These are phyloP conservation scores for Priceomyces castillae DNA, from an alignment of 805 yeast genomes.

Conservation along the genomic window DNA sequence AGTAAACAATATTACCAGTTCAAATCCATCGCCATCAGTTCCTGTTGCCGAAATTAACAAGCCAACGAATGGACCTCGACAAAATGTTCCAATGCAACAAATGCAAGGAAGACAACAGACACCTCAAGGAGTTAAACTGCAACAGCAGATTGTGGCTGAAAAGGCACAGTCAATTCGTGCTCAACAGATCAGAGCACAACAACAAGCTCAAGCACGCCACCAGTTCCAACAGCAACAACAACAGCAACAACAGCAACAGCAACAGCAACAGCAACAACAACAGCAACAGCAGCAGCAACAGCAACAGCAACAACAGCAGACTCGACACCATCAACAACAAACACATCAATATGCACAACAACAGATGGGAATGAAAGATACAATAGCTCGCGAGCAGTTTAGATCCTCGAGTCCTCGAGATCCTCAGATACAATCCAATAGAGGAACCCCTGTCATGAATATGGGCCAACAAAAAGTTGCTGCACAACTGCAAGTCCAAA, in stretches of 20 bases:
- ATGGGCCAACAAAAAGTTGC: constrained; percentile 10
- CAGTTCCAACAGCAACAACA: constrained; percentile 19
- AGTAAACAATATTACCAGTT: constrained; percentile 4
- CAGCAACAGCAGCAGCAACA: constrained; percentile 4
- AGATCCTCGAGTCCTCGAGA: constrained; percentile 11
- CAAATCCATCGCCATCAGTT: constrained; percentile 2
- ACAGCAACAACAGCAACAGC: constrained; percentile 15
- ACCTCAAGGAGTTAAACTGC: constrained; percentile 10
- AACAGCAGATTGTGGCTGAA: constrained; percentile 14
- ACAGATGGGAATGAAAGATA: constrained; percentile 19
- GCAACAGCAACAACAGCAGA: constrained; percentile 12
- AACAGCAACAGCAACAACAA: constrained; percentile 12
- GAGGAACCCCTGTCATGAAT: constrained; percentile 18
- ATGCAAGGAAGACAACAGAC: constrained; percentile 11
- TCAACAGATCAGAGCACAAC: constrained; percentile 12
- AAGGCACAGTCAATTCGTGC: constrained; percentile 5
- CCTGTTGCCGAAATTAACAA: constrained; percentile 3
- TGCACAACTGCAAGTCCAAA: constrained; percentile 6
- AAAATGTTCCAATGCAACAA: constrained; percentile 14
- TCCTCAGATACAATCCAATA: constrained; percentile 13
- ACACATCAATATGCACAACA: constrained; percentile 14
- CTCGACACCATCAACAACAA: constrained; percentile 7
- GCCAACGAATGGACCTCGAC: constrained; percentile 10
- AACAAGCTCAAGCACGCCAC: constrained; percentile 7
- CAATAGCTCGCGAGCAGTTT: constrained; percentile 13